These are phyloP conservation scores for Tuber calosporum DNA, from an alignment of 495 filamentous ascomycete species.

Conservation along the genomic window DNA sequence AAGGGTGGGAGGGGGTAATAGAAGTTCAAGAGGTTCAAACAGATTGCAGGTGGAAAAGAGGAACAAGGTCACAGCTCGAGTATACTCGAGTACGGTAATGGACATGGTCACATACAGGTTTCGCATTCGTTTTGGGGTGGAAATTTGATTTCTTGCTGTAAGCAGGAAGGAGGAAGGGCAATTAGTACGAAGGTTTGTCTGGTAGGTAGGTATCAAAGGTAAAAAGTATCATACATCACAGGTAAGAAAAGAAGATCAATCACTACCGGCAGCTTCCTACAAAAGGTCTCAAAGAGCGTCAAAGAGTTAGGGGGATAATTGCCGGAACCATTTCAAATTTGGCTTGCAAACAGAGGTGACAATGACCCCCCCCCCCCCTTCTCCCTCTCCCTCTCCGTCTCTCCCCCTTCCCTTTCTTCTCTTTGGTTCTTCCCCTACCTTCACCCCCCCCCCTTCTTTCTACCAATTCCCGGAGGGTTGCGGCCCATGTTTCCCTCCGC, in stretches of 20 bases:
- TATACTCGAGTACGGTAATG: neutral
- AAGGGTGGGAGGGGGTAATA: neutral
- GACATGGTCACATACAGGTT: neutral
- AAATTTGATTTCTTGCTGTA: neutral
- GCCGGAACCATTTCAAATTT: constrained; percentile 5
- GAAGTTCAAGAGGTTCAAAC: neutral
- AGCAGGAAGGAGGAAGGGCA: neutral
- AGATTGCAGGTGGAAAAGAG: neutral
- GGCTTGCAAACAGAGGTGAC: neutral
- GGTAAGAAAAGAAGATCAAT: neutral
- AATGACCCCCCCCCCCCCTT: neutral
- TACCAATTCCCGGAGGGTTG: neutral
- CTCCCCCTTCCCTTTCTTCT: constrained; percentile 1
- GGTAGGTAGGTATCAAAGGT: neutral
- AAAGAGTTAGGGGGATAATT: constrained; percentile 1
- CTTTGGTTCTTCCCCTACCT: neutral
- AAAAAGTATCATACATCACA: neutral
- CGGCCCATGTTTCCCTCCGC: neutral
- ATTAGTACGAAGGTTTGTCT: neutral
- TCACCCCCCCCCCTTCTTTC: neutral
- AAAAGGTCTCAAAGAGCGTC: constrained; percentile 3
- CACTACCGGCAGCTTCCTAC: constrained; percentile 2
- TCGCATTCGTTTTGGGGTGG: neutral
- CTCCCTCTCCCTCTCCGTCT: neutral
- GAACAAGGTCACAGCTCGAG: neutral